Base-by-base conservation (phyloP, 176 grass and related monocot species). In the Oryza rufipogon region DNA sequence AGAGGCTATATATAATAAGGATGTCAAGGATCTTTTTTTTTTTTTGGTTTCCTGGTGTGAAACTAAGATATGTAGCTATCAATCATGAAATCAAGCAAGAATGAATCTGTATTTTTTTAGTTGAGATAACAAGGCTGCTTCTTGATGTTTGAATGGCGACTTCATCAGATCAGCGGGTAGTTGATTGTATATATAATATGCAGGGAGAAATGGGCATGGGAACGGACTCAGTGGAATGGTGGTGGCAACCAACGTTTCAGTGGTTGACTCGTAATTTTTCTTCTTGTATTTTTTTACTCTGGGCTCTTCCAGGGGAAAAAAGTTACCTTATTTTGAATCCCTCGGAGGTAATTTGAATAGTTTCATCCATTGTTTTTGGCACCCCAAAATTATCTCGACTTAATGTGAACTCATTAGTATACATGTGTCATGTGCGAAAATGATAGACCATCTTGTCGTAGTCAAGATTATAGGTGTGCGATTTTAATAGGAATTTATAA, bases 11-110 rank as follows among this genome's bases (percentile, higher is more conserved):
- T 64, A 33, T 51, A 67, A 36, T 51, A 60, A 36, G 74, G 48
- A 77, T 74, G 61, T 28, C 51, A 82, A 86, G 47, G 73, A 47
- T 32, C 7, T 45, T n/a, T 68, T 39, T 32, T 2, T 58, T 58
- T 36, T 36, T 56, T 61, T 61, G 8, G 58, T 61, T 61, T 86
- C 54, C 51, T 60, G 34, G 66, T 75, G 74, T 87, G 78, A 90
- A 83, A 79, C 61, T 70, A 20, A 66, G 85, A 75, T 36, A n/a
- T 19, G 34, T 48, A 64, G 34, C 79, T 33, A 26, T 73, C 68
- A 80, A 64, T 60, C 78, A 58, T 74, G 77, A 61, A 78, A 82
- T 86, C 79, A 86, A 66, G 22, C 32, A 42, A 70, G 73, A 56
- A 78, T 73, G 33, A 71, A 51, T 54, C 41, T 60, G 2, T 47